Percentiles rank a stretch among this genome's conserved stretches.
Evolutionary conservation across 441 rosid species (phyloP).

Genomic region (Aleurites moluccanus): DNA sequence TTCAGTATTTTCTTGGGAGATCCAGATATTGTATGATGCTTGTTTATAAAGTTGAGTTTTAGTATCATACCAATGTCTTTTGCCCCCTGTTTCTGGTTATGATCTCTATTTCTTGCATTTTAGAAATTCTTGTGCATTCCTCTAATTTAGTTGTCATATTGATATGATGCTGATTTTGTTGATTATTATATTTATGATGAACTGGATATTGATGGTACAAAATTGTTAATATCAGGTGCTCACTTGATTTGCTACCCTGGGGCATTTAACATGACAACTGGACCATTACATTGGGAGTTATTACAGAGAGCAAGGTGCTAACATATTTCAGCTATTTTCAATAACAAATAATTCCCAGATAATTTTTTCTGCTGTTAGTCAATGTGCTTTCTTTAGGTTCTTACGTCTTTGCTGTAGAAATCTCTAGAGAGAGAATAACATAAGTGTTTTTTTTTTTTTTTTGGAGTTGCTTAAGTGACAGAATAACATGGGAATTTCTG

Average conservation of each 20-base stretch:
- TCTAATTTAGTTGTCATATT: not conserved
- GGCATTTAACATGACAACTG: constrained; percentile 98
- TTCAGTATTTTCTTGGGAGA: not conserved
- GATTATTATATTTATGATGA: constrained; percentile 7
- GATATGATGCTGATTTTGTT: not conserved
- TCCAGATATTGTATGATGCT: too few relatives aligned
- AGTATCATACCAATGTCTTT: not conserved
- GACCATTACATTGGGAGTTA: constrained; percentile 97
- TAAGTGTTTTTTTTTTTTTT: not conserved
- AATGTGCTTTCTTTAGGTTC: not conserved
- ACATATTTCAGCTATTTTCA: constrained; percentile 14
- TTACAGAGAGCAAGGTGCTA: constrained; percentile 87
- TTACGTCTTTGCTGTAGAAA: not conserved
- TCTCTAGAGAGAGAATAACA: not conserved
- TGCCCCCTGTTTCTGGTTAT: not conserved
- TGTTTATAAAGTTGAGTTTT: too few relatives aligned
- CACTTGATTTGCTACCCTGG: constrained; percentile 95
- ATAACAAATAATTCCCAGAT: not conserved
- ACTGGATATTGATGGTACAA: constrained; percentile 18
- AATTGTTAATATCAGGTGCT: constrained; percentile 59
- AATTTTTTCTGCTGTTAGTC: not conserved
- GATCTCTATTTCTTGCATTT: not conserved
- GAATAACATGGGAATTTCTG: not conserved
- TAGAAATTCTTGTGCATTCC: not conserved
- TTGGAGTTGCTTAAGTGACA: constrained; percentile 14